Percentiles rank a stretch among this genome's conserved stretches.
Evolutionary conservation across 768 basidiomycete species (phyloP).

Genomic region (Pleurotus sapidus): DNA sequence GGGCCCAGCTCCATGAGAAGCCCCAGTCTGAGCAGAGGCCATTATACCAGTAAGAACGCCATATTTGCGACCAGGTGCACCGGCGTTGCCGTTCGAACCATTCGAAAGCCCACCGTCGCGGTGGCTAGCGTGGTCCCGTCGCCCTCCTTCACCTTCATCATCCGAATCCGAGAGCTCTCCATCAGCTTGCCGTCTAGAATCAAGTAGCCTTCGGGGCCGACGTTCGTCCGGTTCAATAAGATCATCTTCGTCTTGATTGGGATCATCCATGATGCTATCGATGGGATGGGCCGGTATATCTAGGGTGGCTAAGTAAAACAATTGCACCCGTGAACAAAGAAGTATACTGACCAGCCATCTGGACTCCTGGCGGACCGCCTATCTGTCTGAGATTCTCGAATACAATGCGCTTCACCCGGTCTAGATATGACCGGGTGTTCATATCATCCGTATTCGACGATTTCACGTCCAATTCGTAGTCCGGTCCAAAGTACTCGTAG

Average conservation of each 20-base stretch:
- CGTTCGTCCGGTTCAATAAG: slow-evolving; percentile 74
- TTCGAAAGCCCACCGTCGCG: slow-evolving; percentile 36
- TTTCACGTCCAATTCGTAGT: slow-evolving; percentile 93
- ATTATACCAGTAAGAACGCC: slow-evolving; percentile 72
- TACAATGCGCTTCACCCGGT: slow-evolving; percentile 89
- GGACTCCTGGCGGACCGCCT: slow-evolving; percentile 89
- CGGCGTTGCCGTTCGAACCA: slow-evolving; percentile 39
- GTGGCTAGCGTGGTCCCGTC: slow-evolving; percentile 65
- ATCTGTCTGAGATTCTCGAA: slow-evolving; percentile 86
- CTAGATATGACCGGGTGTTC: slow-evolving; percentile 90
- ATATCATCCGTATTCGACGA: slow-evolving; percentile 93
- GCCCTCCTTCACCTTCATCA: slow-evolving; percentile 90
- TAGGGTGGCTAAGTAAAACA: slow-evolving; percentile 23
- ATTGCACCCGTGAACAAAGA: slow-evolving; percentile 3
- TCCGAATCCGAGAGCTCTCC: slow-evolving; percentile 96
- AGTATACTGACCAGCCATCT: slow-evolving; percentile 66
- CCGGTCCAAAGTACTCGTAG: slow-evolving; percentile 98
- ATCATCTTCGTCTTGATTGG: slow-evolving; percentile 74
- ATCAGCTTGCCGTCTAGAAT: slow-evolving; percentile 78
- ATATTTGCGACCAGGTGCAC: slow-evolving; percentile 48
- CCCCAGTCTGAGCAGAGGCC: slow-evolving; percentile 52
- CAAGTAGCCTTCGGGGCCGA: slow-evolving; percentile 72
- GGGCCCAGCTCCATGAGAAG: slow-evolving; percentile 72
- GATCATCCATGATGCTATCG: slow-evolving; percentile 81
- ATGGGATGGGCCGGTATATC: slow-evolving; percentile 84